Evolutionary conservation across 2,329 filamentous ascomycete genomes (phyloP).

Genomic region (Penicillium psychrosexuale): DNA sequence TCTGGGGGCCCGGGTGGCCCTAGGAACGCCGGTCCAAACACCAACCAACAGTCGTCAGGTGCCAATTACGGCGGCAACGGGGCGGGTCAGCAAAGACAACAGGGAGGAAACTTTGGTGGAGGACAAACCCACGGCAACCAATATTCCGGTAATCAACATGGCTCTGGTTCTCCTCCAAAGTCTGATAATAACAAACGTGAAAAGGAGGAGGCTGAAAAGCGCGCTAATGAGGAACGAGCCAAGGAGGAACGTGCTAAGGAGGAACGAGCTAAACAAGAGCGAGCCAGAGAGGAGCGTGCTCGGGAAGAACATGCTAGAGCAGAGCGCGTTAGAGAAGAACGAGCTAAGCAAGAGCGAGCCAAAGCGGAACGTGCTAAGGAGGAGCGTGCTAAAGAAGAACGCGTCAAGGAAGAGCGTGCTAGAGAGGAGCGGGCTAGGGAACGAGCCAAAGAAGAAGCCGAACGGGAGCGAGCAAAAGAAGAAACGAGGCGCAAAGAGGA

Average conservation of each 20-base stretch:
- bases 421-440: slow-evolving; percentile 27
- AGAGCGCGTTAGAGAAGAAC: slow-evolving; percentile 22
- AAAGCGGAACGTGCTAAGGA: slow-evolving; percentile 21
- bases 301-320: slow-evolving; percentile 31
- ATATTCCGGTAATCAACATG: slow-evolving; percentile 36
- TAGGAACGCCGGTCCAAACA: slow-evolving; percentile 20
- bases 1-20: slow-evolving; percentile 15
- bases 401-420: background rate
- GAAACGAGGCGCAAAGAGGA: slow-evolving; percentile 38
- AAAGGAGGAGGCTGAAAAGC: slow-evolving; percentile 20
- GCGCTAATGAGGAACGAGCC: slow-evolving; percentile 28
- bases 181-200: slow-evolving; percentile 11
- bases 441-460: slow-evolving; percentile 20
- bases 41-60: slow-evolving; percentile 22
- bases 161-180: slow-evolving; percentile 24
- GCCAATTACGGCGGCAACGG: slow-evolving; percentile 24
- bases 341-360: slow-evolving; percentile 8
- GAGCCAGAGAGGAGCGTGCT: slow-evolving; percentile 12
- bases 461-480: slow-evolving; percentile 31
- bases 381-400: slow-evolving; percentile 32
- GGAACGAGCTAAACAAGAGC: slow-evolving; percentile 11
- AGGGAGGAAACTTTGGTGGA: slow-evolving; percentile 31
- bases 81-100: slow-evolving; percentile 19
- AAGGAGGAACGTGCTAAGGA: slow-evolving; percentile 34
- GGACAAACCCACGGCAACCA: slow-evolving; percentile 31